Percentiles rank a stretch among this genome's conserved stretches.
Conservation (phyloP, 345 rosid species). For the Linum usitatissimum region DNA sequence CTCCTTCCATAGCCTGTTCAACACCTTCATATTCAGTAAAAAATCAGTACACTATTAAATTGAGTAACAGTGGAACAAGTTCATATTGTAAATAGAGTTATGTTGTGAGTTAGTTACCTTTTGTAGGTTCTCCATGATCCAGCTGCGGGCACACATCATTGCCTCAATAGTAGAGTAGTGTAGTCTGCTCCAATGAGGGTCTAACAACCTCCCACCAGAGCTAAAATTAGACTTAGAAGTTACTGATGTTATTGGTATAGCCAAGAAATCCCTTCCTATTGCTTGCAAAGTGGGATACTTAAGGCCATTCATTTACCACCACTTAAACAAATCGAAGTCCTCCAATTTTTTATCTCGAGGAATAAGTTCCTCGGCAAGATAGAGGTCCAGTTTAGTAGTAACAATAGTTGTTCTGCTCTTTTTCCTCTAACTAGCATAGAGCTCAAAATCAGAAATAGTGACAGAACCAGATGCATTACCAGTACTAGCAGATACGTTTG, state of each 20-base stretch:
- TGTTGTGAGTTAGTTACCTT: neutral
- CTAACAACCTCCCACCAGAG: neutral
- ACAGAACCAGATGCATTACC: neutral
- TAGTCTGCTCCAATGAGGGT: neutral
- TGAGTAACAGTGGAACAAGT: neutral
- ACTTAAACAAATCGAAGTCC: neutral
- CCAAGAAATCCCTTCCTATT: neutral
- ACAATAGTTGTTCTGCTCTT: neutral
- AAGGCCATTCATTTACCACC: conserved; percentile 1
- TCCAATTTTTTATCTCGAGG: neutral
- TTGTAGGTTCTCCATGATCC: neutral
- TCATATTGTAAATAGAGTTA: too few species aligned
- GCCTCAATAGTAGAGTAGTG: neutral
- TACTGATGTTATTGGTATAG: neutral
- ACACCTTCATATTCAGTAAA: neutral
- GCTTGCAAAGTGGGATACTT: conserved; percentile 2
- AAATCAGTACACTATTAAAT: neutral
- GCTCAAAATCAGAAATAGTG: neutral
- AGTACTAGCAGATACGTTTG: neutral
- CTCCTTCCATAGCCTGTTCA: neutral
- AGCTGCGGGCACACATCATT: neutral
- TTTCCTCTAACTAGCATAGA: neutral
- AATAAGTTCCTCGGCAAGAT: neutral
- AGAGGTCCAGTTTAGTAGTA: neutral
- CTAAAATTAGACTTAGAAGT: neutral